Evolutionary conservation across 2,329 filamentous ascomycete genomes (phyloP), one percentile per base, ranked within the genome.

Genomic region (Colletotrichum sp.): DNA sequence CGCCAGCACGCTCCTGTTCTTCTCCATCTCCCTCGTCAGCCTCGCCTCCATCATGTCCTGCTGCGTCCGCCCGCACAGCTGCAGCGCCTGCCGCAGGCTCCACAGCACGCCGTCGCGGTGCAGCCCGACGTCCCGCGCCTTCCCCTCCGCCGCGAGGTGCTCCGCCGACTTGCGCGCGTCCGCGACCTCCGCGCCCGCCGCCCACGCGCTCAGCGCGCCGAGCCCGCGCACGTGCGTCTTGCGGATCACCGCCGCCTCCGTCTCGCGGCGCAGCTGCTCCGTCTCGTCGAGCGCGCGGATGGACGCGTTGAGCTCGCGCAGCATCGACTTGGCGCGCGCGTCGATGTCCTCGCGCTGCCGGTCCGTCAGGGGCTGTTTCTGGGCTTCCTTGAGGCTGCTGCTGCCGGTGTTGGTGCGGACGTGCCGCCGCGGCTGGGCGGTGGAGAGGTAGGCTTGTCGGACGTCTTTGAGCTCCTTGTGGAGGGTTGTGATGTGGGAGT

Each of bases 21-120:
- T 97, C 87, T 99, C 96, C 84, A 96, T 90, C 83, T 98, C 95
- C 71, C 97, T 89, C 81, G 93, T 92, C 79, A 99, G 88, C 80
- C 97, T 88, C 81, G 95, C 94, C 86, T 98, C 96, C 90, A 99
- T 98, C 95, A 99, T 98, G 67, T 90, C 91, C 80, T 95, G 93
- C 87, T 99, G 96, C 78, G 94, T 92, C 80, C 92, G 90, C 57
- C 94, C 94, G 72, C 94, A 96, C 78, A 92, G 89, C 85, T 97
- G 94, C 78, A 99, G 86, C 80, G 92, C 90, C 82, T 93, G 90
- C 78, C 95, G 90, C 80, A 99, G 83, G 80, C 94, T 96, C 93
- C 94, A 96, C 13, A 99, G 86, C 62, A 99, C 92, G 78, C 93
- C 93, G 81, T 98, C 96, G 69, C 96, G 89, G 79, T 98, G 94